Evolutionary conservation across 2,329 filamentous ascomycete species (phyloP), one percentile per base, ranked within the genome.

Genomic region (Ceratocystis destructans): DNA sequence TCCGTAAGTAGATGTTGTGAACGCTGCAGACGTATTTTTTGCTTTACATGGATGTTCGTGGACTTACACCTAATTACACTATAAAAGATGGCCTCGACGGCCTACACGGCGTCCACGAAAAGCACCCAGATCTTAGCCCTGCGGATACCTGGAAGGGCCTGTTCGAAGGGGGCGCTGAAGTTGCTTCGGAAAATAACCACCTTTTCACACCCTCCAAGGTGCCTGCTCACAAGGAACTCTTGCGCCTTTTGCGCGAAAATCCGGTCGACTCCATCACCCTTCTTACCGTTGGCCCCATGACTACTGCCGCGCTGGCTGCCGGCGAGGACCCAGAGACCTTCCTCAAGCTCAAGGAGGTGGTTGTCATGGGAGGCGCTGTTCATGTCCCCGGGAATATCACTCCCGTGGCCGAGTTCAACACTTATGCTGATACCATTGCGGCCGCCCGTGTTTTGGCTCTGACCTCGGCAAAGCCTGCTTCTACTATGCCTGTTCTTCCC

Each of bases 361-460:
- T 96, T 3, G 89, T 96, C 61, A 99, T 99, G 94, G 94, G 93
- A 68, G 94, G 94, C 68, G 87, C 89, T 28, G 83, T 99, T 65
- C 81, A 88, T 68, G 78, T 85, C 57, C 82, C 86, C 63, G 94
- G 94, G 71, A 99, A 99, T 75, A 85, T 89, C 72, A 86, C 85
- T 59, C 93, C 94, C 1, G 83, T 87, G 12, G 90, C 89, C 69
- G 94, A 99, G 75, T 99, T 99, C 82, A 99, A 99, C 79, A 88
- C 88, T 67, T 96, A 90, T 73, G 92, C 94, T 67, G 95, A 99
- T 74, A 81, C 88, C 22, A 82, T 89, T 50, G 88, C 89, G 33
- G 84, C 88, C 0, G 89, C 89, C 10, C 82, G 88, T 15, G 82
- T 94, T 20, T 92, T 87, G 72, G 88, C 89, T 5, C 78, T 94